Evolutionary conservation across 805 yeast genomes (phyloP), one percentile per base, ranked within the genome.

Genomic region (Vanderwaltozyma yarrowii): DNA sequence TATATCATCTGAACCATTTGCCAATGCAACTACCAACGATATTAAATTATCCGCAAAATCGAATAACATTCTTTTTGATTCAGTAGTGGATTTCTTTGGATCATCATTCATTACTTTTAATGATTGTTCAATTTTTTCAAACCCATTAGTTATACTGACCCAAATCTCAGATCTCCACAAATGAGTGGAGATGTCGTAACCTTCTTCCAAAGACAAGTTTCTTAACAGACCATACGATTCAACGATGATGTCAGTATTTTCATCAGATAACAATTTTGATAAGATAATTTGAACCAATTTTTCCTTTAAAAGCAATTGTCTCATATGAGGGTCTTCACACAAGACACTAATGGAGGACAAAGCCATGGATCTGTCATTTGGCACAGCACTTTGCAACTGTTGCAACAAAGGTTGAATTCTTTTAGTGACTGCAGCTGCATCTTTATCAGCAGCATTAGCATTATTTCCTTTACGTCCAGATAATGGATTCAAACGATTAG

Each of bases 151-250:
- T 30, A 86, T 67, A 20, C 72, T 61, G 0, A 71, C 66, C 82
- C 95, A 79, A 30, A 89, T 75, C 44, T 81, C 76, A 14, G 76
- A 75, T 54, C 96, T 73, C 83, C 94, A 81, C 38, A 83, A 57
- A 56, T 73, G 75, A 16, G 74, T 72, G 20, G 86, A 76, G 27
- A 85, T 71, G 45, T 85, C 94, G 49, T 84, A 79, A 16, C 96
- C 96, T 60, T 87, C 95, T 52, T 85, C 95, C 37, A 85, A 67
- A 3, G 81, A 79, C 39, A 89, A 54, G 53, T 82, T 86, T 55
- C 95, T 72, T 45, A 92, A 62, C 18, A 89, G 64, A 1, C 95
- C 96, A 49, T 76, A 79, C 1, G 89, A 69, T 50, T 82, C 94
- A 16, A 82, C 81, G 15, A 83, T 80, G 32, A 85, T 74, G 47